Conservation (phyloP, 2,329 filamentous ascomycete species). For the Ascochyta koolunga region DNA sequence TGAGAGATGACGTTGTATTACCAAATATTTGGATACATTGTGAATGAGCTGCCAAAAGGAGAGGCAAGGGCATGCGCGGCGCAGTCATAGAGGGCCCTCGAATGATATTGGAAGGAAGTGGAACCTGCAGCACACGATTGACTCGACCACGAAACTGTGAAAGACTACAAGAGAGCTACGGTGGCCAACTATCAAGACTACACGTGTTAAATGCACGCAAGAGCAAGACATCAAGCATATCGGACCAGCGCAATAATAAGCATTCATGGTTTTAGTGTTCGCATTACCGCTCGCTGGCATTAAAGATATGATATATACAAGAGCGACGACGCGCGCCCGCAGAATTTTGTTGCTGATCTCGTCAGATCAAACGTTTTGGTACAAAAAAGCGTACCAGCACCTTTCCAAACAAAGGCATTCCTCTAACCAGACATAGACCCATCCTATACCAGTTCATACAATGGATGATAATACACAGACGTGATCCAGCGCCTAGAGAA, state of each 20-base stretch:
- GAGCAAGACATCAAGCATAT: neutral
- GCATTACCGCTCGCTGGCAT: slow-evolving; percentile 25
- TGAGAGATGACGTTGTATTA: neutral
- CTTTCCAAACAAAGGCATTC: slow-evolving; percentile 22
- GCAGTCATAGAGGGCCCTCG: neutral
- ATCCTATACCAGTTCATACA: slow-evolving; percentile 32
- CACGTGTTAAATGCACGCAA: neutral
- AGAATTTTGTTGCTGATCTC: slow-evolving; percentile 23
- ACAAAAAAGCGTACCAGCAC: slow-evolving; percentile 34
- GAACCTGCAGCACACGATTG: neutral
- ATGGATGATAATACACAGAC: slow-evolving; percentile 39
- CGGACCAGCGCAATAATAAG: neutral
- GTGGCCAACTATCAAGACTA: neutral
- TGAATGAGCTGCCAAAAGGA: slow-evolving; percentile 1
- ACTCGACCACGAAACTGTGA: neutral
- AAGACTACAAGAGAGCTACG: neutral
- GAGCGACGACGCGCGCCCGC: slow-evolving; percentile 14
- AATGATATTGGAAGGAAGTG: too few species aligned
- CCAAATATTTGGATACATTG: neutral
- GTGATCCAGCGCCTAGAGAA: slow-evolving; percentile 35
- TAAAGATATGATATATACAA: slow-evolving; percentile 36
- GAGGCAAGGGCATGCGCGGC: slow-evolving; percentile 12
- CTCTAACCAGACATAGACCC: slow-evolving; percentile 18
- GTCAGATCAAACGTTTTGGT: slow-evolving; percentile 18
- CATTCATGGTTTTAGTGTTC: slow-evolving; percentile 4